Evolutionary conservation across 2,329 filamentous ascomycete species (phyloP), one percentile per base, ranked within the genome.

Genomic region (Falciphora oryzae): DNA sequence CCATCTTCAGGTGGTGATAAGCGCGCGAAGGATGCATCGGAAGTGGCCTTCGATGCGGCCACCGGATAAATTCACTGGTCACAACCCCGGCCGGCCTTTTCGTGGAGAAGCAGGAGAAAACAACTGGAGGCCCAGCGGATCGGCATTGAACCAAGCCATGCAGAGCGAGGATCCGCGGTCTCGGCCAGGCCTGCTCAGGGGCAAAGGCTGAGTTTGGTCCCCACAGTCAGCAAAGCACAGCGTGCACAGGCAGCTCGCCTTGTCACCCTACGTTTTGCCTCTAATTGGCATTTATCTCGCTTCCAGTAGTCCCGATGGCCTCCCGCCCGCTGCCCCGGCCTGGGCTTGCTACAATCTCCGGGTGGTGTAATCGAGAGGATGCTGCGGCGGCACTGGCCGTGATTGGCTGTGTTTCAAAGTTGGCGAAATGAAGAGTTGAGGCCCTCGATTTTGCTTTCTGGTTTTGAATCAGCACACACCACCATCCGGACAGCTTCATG

Each of bases 241-340:
- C n/a, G n/a, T n/a, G n/a, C n/a, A n/a, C n/a, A n/a, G n/a, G n/a
- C n/a, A n/a, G n/a, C 22, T 53, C 44, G 44, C 44, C 44, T 53
- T 53, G 44, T 53, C 44, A 22, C 38, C 14, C 38, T 53, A 18
- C 44, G 44, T 25, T 53, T 53, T 53, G 44, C 44, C 44, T 53
- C 44, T 53, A 53, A 53, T 53, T 53, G 44, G 44, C n/a, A 11
- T 50, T 53, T 53, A 53, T 53, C 44, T 53, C 44, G 44, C 44
- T 53, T 53, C 44, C 22, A 53, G 22, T 53, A 25, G 44, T 53
- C 44, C 16, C 44, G 22, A n/a, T 53, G n/a, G 18, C 44, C 44
- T n/a, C n/a, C 44, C 44, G 44, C n/a, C 38, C 38, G n/a, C n/a
- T 11, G 44, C 7, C 44, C 44, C 44, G n/a, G 8, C 44, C 22